Conservation (phyloP, 495 filamentous ascomycete species). For the Staphylotrichum tortipilum region DNA sequence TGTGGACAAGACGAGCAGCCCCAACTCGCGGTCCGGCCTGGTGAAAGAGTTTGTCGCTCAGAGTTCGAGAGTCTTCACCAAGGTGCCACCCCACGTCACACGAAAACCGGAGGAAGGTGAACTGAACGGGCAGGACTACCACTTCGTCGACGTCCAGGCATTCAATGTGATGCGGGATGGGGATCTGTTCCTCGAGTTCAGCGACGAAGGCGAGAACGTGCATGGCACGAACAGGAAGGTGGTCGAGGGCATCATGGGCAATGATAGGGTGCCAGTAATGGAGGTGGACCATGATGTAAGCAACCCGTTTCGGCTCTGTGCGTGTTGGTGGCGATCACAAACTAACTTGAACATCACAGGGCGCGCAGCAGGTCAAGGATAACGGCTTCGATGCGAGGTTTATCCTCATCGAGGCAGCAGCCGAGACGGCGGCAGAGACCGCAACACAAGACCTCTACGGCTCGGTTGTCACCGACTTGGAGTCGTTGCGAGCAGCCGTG, state of each 20-base stretch:
- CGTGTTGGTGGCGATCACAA: too few species aligned
- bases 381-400: slow-evolving; percentile 61
- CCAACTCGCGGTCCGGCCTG: slow-evolving; percentile 26
- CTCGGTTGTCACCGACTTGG: slow-evolving; percentile 53
- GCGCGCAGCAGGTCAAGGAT: slow-evolving; percentile 65
- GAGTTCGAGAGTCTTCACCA: slow-evolving; percentile 34
- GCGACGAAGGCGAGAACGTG: slow-evolving; percentile 31
- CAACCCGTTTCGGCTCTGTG: background rate
- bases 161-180: slow-evolving; percentile 45
- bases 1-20: slow-evolving; percentile 32
- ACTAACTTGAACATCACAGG: slow-evolving; percentile 30
- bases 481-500: slow-evolving; percentile 15
- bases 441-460: slow-evolving; percentile 56
- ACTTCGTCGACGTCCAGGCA: slow-evolving; percentile 38
- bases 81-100: slow-evolving; percentile 33
- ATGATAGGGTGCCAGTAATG: slow-evolving; percentile 42
- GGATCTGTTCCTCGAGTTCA: slow-evolving; percentile 43
- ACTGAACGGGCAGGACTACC: slow-evolving; percentile 33
- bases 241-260: slow-evolving; percentile 36
- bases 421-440: slow-evolving; percentile 54
- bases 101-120: slow-evolving; percentile 39
- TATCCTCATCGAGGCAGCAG: slow-evolving; percentile 62
- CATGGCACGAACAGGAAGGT: slow-evolving; percentile 40
- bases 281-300: slow-evolving; percentile 50
- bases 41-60: slow-evolving; percentile 32